Conservation (phyloP, 768 basidiomycete species). For the Rhodotorula kratochvilovae region DNA sequence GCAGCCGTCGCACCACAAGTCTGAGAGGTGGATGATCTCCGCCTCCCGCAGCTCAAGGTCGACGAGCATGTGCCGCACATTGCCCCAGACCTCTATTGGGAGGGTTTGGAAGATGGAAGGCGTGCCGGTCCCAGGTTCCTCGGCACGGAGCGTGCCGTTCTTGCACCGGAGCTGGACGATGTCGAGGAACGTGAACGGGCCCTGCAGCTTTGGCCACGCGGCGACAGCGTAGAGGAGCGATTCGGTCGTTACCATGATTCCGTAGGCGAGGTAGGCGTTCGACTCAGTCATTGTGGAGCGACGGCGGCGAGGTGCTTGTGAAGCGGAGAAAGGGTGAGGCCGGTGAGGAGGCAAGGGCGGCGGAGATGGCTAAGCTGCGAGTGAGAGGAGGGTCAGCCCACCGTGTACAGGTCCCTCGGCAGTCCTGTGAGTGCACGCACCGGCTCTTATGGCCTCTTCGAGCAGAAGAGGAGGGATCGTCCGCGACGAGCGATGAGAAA, state of each 20-base stretch:
- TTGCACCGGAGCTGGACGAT: not conserved
- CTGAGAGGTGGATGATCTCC: not conserved
- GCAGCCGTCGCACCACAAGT: too few relatives aligned
- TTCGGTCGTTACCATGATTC: not conserved
- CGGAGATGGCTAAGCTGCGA: too few relatives aligned
- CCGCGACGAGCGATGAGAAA: not conserved
- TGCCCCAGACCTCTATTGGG: not conserved
- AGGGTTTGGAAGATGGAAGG: not conserved
- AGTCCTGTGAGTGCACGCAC: too few relatives aligned
- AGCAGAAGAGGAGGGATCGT: not conserved
- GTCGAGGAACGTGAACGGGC: not conserved
- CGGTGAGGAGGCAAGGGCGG: too few relatives aligned
- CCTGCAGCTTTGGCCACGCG: not conserved
- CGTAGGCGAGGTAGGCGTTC: not conserved
- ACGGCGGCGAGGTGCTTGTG: too few relatives aligned
- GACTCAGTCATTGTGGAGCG: too few relatives aligned
- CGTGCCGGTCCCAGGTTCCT: too few relatives aligned
- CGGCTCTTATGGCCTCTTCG: not conserved
- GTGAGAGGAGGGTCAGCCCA: too few relatives aligned
- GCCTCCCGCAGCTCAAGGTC: not conserved
- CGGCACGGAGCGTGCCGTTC: not conserved
- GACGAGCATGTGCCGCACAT: conserved; percentile 1
- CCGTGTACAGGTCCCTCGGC: too few relatives aligned
- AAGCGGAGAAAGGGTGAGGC: too few relatives aligned
- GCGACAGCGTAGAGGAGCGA: conserved; percentile 4